Evolutionary conservation across 257 asterid species (phyloP), one percentile per base, ranked within the genome.

Genomic region (Cynanchum wilfordii): DNA sequence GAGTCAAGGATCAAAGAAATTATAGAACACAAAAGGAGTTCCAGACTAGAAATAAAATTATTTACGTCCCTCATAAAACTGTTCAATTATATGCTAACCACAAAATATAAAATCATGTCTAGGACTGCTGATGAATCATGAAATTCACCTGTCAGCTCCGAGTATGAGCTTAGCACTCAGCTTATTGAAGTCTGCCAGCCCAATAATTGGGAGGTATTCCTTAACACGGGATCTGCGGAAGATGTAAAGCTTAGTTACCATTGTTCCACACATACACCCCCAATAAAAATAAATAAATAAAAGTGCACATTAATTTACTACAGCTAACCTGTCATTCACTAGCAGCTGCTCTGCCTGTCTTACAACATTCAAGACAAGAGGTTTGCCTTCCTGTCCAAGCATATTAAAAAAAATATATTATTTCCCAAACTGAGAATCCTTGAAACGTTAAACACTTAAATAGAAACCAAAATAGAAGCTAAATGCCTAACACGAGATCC

Each of bases 281-380:
- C 5, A 50, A 50, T 0, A 50, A 50, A 17, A 68, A 68, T 10
- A 56, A 79, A 29, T 11, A 11, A 71, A 25, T 55, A 73, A 51
- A 62, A 25, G 50, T 66, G 27, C 72, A 70, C 57, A 7, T 7
- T 40, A 72, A 27, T 17, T 63, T 44, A 10, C 64, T 13, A 49
- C 15, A 68, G 55, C 70, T 74, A 76, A 95, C 99, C 94, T 82
- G 83, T 92, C 95, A 79, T 89, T 89, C 69, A 87, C 89, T 64
- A 92, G 85, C 69, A 77, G 84, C 75, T 85, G 93, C 85, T 95
- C 99, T 58, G 98, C 98, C 82, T 76, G 76, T 68, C 97, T 90
- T 55, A 92, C 99, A 71, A 95, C 99, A 84, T 88, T 92, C 82
- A 95, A 72, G 57, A 95, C 95, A 74, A 95, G 98, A 79, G 99